phyloP scores from a whole-genome alignment of 768 basidiomycete genomes.

The Goffeauzyma gilvescens region DNA sequence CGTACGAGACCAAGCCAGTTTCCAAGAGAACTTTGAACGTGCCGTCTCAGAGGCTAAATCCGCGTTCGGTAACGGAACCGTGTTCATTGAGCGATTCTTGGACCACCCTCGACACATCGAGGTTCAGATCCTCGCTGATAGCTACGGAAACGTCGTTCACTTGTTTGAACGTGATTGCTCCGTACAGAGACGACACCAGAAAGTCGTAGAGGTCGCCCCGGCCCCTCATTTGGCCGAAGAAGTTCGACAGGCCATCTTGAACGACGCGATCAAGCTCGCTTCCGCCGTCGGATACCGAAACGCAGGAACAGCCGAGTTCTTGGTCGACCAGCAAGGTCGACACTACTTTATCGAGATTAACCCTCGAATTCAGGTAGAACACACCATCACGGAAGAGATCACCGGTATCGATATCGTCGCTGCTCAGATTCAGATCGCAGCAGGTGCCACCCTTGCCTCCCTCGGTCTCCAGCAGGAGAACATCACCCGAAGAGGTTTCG shows the following conservation, averaged over 20 bases:
- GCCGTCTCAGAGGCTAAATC: conserved; percentile 88
- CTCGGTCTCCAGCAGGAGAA: conserved; percentile 90
- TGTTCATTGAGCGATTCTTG: conserved; percentile 78
- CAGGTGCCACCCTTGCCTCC: conserved; percentile 83
- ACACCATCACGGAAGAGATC: conserved; percentile 99
- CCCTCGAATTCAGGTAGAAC: conserved; percentile 98
- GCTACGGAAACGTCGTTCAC: conserved; percentile 81
- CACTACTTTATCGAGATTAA: conserved; percentile 99
- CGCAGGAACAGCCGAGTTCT: conserved; percentile 94
- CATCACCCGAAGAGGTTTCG: conserved; percentile 86
- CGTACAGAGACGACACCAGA: conserved; percentile 92
- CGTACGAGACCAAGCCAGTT: conserved; percentile 79
- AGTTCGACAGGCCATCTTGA: conserved; percentile 65
- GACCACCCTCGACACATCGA: conserved; percentile 96
- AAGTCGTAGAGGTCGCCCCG: conserved; percentile 96
- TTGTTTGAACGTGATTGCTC: conserved; percentile 99
- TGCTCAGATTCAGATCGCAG: conserved; percentile 99
- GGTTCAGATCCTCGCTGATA: conserved; percentile 85
- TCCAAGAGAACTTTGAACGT: conserved; percentile 70
- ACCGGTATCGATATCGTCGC: conserved; percentile 98
- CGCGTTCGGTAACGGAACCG: conserved; percentile 95
- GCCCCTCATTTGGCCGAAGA: conserved; percentile 85
- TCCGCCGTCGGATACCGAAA: conserved; percentile 86
- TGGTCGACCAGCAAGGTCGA: conserved; percentile 86
- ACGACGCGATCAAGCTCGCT: conserved; percentile 84